Evolutionary conservation across 2,329 filamentous ascomycete genomes (phyloP).

Genomic region (Ophiostoma perfectum): DNA sequence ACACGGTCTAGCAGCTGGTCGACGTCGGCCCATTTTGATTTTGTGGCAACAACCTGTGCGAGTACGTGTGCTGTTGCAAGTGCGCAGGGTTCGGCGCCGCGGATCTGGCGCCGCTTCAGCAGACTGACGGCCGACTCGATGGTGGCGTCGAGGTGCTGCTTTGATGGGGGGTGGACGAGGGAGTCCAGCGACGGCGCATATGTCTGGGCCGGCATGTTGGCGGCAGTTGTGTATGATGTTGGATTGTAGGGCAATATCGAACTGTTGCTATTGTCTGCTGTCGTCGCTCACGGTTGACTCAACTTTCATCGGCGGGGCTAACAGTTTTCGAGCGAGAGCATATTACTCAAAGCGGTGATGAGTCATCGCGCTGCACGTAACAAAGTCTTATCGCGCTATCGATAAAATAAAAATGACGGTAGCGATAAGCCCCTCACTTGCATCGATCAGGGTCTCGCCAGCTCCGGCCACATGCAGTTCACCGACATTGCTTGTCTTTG

Average conservation of each 20-base stretch:
- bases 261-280: background rate
- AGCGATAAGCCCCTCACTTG: slow-evolving; percentile 19
- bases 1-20: slow-evolving; percentile 74
- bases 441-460: background rate
- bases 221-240: background rate
- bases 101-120: slow-evolving; percentile 85
- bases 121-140: slow-evolving; percentile 74
- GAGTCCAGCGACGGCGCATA: slow-evolving; percentile 69
- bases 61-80: slow-evolving; percentile 87
- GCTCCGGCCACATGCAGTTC: background rate
- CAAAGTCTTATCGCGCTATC: background rate
- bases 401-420: slow-evolving; percentile 6
- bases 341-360: slow-evolving; percentile 2
- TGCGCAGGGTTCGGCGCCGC: slow-evolving; percentile 80
- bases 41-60: slow-evolving; percentile 70
- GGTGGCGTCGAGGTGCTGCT: slow-evolving; percentile 63
- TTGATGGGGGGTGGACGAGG: slow-evolving; percentile 59
- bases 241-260: background rate
- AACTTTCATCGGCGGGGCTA: background rate
- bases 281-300: background rate
- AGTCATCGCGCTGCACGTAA: slow-evolving; percentile 1
- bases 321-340: background rate
- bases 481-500: background rate
- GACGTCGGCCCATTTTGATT: slow-evolving; percentile 71
- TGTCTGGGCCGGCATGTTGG: slow-evolving; percentile 51